Conservation (phyloP, 805 yeast genomes). For the Saccharomycopsis javanensis region DNA sequence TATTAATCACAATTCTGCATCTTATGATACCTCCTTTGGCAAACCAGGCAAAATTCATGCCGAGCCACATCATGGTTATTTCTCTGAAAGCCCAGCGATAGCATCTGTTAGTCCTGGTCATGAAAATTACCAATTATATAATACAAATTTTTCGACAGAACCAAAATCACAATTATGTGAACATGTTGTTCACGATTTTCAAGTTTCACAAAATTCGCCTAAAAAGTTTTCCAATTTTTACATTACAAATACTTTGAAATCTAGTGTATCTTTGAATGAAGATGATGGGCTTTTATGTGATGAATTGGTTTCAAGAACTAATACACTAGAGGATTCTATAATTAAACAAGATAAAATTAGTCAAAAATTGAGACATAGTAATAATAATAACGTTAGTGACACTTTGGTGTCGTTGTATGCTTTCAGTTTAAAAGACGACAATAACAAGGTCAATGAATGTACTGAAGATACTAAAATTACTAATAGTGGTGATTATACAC, state of each 20-base stretch:
- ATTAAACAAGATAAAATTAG: not conserved
- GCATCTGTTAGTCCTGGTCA: not conserved
- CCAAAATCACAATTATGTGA: not conserved
- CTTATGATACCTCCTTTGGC: not conserved
- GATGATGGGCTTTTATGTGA: not conserved
- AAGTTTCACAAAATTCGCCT: not conserved
- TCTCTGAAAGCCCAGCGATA: not conserved
- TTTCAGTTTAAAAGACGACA: slow-evolving; percentile 6
- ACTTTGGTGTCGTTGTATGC: slow-evolving; percentile 14
- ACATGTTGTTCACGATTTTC: no score
- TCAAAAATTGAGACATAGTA: not conserved
- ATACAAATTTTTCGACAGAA: not conserved
- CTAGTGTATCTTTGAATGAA: not conserved
- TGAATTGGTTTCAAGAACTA: not conserved
- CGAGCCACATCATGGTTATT: not conserved
- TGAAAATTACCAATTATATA: not conserved
- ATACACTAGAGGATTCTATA: not conserved
- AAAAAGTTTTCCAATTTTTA: not conserved
- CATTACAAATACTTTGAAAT: not conserved
- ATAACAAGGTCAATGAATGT: not conserved
- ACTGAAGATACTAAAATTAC: not conserved
- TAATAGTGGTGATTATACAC: no score
- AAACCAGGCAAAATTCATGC: not conserved
- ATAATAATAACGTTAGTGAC: slow-evolving; percentile 8
- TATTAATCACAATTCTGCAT: not conserved